Evolutionary conservation across 768 basidiomycete species (phyloP), one percentile per base, ranked within the genome.

Genomic region (Dacryopinax spathularia): DNA sequence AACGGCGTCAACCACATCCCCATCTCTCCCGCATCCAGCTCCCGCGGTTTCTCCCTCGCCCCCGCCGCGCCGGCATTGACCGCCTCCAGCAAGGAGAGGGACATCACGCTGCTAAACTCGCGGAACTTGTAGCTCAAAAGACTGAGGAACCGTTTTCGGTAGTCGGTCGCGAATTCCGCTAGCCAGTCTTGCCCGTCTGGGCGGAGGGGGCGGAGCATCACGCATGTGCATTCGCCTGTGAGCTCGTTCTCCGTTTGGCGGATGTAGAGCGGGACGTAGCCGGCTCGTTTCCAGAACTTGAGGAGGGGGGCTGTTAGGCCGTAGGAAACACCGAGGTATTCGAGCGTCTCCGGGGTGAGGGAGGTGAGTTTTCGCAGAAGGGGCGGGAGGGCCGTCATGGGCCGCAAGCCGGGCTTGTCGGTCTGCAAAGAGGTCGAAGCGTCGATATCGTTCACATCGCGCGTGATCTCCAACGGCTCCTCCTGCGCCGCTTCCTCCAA

Each of bases 261-360:
- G 33, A 98, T 75, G 70, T 98, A 98, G 15, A 98, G 78, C 0
- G 96, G 96, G 0, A 90, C 82, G 72, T 88, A 99, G 13, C 90
- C 89, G 0, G 87, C 85, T 22, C 91, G 83, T 75, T 98, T 98
- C 96, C 96, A 98, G 78, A 98, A 99, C 65, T 91, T 79, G 37
- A 98, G 80, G 1, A 98, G 79, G 66, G 83, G 86, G 4, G 89
- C 81, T 0, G 94, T 97, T 60, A 99, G 77, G 5, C 96, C 96
- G 72, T 95, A 99, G 15, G 92, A 95, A 1, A 97, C 95, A 44
- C 96, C 95, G 5, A 99, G 78, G 70, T 95, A 99, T 74, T 98
- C 95, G 25, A 99, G 78, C 33, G 75, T 78, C 71, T 97, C 93
- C 0, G 95, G 95, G 73, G 87, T 89, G 33, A 88, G 82, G 71